Conservation (phyloP, 768 basidiomycete genomes). For the Cantharellus anzutake region DNA sequence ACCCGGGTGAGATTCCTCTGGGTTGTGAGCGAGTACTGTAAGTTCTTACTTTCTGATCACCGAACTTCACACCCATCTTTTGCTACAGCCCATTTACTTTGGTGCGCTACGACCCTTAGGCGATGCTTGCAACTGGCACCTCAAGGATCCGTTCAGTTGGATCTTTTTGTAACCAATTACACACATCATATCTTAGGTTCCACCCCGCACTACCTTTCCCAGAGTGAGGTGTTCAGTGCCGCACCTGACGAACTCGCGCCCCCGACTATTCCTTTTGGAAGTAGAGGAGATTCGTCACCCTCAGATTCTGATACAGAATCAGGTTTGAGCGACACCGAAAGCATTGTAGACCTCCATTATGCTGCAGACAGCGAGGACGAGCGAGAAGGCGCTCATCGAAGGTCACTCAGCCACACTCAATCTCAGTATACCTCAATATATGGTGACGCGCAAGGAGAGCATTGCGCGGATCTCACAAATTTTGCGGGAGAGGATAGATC, state of each 20-base stretch:
- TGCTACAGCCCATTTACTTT: slow-evolving; percentile 45
- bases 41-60: slow-evolving; percentile 14
- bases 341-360: slow-evolving; percentile 11
- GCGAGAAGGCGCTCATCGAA: not conserved
- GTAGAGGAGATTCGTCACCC: not conserved
- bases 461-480: slow-evolving; percentile 45
- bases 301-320: slow-evolving; percentile 9
- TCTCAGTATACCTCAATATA: not conserved
- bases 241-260: slow-evolving; percentile 7
- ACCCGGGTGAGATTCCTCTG: slow-evolving; percentile 52
- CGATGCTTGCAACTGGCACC: slow-evolving; percentile 39
- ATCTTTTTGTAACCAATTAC: slow-evolving; percentile 56
- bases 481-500: slow-evolving; percentile 60
- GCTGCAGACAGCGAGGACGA: not conserved
- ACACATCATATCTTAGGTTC: slow-evolving; percentile 12
- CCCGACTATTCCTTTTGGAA: slow-evolving; percentile 11
- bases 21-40: slow-evolving; percentile 59
- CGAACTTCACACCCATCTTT: not conserved
- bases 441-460: not conserved
- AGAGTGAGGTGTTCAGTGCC: too few relatives aligned
- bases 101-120: slow-evolving; percentile 51
- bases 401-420: not conserved
- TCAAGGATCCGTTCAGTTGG: slow-evolving; percentile 32
- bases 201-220: not conserved
- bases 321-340: slow-evolving; percentile 7